phyloP scores from a whole-genome alignment of 129 eudicot species.

The Erigeron canadensis region DNA sequence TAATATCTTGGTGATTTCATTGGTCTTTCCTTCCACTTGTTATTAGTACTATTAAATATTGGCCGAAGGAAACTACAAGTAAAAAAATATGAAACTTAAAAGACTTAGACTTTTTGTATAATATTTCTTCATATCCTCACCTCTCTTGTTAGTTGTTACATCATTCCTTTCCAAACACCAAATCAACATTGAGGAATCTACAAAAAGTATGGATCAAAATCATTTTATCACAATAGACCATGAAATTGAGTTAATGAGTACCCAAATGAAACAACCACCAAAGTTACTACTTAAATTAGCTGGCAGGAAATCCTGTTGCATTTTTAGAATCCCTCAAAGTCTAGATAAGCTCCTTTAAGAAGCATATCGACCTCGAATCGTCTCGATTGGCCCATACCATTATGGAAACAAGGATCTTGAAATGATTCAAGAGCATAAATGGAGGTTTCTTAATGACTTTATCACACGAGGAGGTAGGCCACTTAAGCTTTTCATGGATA shows the following conservation, averaged over 20 bases:
- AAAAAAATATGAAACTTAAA: constrained; percentile 16
- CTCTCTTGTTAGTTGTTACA: not conserved
- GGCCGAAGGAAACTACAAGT: constrained; percentile 17
- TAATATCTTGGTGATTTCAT: constrained; percentile 18
- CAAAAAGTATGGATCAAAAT: constrained; percentile 12
- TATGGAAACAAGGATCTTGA: constrained; percentile 33
- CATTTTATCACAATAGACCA: constrained; percentile 32
- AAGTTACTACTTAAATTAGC: constrained; percentile 36
- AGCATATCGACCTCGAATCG: constrained; percentile 40
- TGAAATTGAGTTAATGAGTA: constrained; percentile 19
- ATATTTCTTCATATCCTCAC: constrained; percentile 6
- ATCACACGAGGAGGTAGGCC: constrained; percentile 21
- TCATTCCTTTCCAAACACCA: constrained; percentile 11
- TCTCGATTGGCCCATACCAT: constrained; percentile 42
- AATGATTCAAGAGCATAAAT: constrained; percentile 43
- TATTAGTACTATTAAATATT: constrained; percentile 5
- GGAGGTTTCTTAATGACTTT: constrained; percentile 34
- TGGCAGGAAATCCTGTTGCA: constrained; percentile 35
- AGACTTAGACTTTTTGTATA: constrained; percentile 17
- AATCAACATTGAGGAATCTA: not conserved
- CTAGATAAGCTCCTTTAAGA: constrained; percentile 33
- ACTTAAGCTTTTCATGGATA: constrained; percentile 12
- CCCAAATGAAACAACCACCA: constrained; percentile 28
- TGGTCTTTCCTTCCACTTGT: constrained; percentile 19
- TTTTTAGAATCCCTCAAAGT: constrained; percentile 43